Evolutionary conservation across 2,329 filamentous ascomycete genomes (phyloP).

Genomic region (Escovopsis sp.): DNA sequence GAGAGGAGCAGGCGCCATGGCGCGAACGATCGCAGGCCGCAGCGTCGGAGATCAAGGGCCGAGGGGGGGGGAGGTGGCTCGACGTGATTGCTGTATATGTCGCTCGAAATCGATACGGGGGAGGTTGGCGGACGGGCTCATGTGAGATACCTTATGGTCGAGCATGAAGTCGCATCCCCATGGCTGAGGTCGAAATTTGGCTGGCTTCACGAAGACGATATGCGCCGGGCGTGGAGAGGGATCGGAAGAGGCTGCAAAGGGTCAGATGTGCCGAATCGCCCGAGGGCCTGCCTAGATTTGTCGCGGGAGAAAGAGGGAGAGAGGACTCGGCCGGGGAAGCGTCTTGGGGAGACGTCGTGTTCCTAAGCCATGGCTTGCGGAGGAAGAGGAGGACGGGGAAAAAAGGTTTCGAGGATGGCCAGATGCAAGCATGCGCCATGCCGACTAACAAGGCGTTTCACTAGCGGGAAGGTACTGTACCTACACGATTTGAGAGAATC

Average conservation of each 20-base stretch:
- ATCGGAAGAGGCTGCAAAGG: no score
- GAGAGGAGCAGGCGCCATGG: constrained; percentile 25
- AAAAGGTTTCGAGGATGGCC: background rate
- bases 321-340: no score
- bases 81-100: constrained; percentile 2
- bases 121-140: constrained; percentile 2
- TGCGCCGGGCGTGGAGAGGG: no score
- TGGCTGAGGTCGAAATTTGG: background rate
- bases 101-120: constrained; percentile 1
- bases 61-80: constrained; percentile 5
- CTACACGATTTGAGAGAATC: background rate
- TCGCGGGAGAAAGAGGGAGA: no score
- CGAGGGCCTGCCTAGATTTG: no score
- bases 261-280: no score
- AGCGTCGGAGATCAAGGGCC: constrained; percentile 1
- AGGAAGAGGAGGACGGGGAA: background rate
- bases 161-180: constrained; percentile 10
- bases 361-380: no score
- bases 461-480: background rate
- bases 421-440: constrained; percentile 1
- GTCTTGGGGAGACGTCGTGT: no score
- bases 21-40: constrained; percentile 7
- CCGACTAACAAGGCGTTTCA: background rate
- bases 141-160: constrained; percentile 6
- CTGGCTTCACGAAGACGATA: no score